Evolutionary conservation across 257 asterid species (phyloP), one percentile per base, ranked within the genome.

Genomic region (Nicotiana attenuata): DNA sequence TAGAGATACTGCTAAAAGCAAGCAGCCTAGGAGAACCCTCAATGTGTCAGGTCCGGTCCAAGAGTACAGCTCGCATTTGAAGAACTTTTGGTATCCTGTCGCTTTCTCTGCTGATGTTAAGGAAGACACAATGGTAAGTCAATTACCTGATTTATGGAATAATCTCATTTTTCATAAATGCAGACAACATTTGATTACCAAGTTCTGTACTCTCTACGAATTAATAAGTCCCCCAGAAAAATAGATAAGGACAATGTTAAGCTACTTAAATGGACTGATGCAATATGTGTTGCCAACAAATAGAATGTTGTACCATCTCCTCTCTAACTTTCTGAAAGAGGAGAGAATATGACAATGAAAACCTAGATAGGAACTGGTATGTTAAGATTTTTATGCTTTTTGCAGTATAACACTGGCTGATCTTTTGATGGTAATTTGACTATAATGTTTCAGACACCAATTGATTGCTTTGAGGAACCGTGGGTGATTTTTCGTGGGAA

Each of bases 401-500:
- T 17, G 24, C 31, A 5, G 0, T 73, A 64, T 82, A 19, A 29
- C 5, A 26, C n/a, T 64, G 57, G 16, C 17, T 80, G 31, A 22
- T 52, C 1, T 68, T 7, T 41, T 81, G 65, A 52, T 35, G 73
- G 50, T 77, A 13, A 7, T 81, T 56, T 57, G 24, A 11, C 78
- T 66, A 4, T 71, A 80, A 63, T 65, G 28, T 76, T 56, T 81
- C 91, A 95, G 99, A 85, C 93, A 53, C 99, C 99, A 7, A 84
- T 95, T 35, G 97, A 95, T 61, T 93, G 98, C 89, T 95, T 95
- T 56, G 99, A 95, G 91, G 93, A 95, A 68, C 98, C 97, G 19
- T 95, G 99, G 99, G 99, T 95, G 45, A 87, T 95, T 78, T 95
- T 95, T 83, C 97, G 97, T 1, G 99, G 97, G 38, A 92, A 92